phyloP scores from a whole-genome alignment of 305 asterid genomes.

The Nicotiana rustica region DNA sequence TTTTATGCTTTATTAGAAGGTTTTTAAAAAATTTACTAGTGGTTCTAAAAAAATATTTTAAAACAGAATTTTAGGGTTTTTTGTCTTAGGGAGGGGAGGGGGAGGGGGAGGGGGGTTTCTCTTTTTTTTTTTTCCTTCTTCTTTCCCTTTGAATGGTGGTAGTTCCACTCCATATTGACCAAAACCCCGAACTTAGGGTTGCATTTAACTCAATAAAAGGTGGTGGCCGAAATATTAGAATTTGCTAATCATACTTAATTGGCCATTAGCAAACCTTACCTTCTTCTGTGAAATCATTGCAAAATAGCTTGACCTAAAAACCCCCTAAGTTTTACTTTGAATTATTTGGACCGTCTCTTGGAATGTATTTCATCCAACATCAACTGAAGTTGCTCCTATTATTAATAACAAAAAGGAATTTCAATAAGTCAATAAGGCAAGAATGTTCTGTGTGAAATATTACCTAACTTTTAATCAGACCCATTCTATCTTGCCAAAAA shows the following conservation, averaged over 20 bases:
- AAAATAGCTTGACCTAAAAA: conserved; percentile 34
- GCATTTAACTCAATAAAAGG: not conserved
- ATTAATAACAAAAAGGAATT: not conserved
- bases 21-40: too few relatives aligned
- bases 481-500: not conserved
- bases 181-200: not conserved
- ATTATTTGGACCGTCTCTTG: not conserved
- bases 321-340: not conserved
- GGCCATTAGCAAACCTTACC: not conserved
- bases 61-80: not conserved
- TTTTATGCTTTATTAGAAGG: too few relatives aligned
- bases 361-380: conserved; percentile 15
- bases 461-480: conserved; percentile 22
- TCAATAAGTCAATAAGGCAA: conserved; percentile 18
- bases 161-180: conserved; percentile 22
- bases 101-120: not conserved
- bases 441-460: conserved; percentile 25
- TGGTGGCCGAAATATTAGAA: conserved; percentile 51
- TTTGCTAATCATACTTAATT: conserved; percentile 30
- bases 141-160: not conserved
- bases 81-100: not conserved
- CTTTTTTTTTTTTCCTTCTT: too few relatives aligned
- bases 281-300: not conserved
- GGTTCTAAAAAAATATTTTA: too few relatives aligned
- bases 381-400: conserved; percentile 29